Conservation (phyloP, 78 protist genomes). For the Dictyostelium capitatum region DNA sequence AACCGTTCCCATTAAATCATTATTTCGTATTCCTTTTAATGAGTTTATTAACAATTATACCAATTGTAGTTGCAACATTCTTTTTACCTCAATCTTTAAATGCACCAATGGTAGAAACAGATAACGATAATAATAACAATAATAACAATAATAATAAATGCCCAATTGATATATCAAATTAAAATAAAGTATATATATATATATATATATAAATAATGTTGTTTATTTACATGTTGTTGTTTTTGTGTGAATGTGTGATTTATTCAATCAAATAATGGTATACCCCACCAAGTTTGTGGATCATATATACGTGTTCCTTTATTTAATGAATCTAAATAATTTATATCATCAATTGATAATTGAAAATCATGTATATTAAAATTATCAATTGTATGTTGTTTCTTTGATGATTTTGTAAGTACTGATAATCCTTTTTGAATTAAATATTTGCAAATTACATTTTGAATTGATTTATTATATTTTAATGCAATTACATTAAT, state of each 20-base stretch:
- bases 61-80: not conserved
- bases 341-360: not conserved
- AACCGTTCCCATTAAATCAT: slow-evolving; percentile 50
- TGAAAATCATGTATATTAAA: slow-evolving; percentile 13
- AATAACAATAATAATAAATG: too few species aligned
- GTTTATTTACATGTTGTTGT: too few species aligned
- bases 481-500: slow-evolving; percentile 12
- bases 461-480: not conserved
- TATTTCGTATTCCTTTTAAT: slow-evolving; percentile 27
- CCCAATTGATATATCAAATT: not conserved
- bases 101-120: slow-evolving; percentile 24
- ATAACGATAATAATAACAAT: not conserved
- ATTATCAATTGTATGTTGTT: slow-evolving; percentile 54
- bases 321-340: slow-evolving; percentile 2
- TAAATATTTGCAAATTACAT: not conserved
- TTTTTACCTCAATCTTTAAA: slow-evolving; percentile 38
- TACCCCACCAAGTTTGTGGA: not conserved
- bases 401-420: slow-evolving; percentile 54
- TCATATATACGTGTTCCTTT: not conserved
- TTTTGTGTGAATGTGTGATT: too few species aligned
- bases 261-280: not conserved
- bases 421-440: slow-evolving; percentile 20
- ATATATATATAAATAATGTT: too few species aligned
- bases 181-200: too few species aligned
- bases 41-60: not conserved